Evolutionary conservation across 495 filamentous ascomycete species (phyloP), one percentile per base, ranked within the genome.

Genomic region (Acidiella bohemica): DNA sequence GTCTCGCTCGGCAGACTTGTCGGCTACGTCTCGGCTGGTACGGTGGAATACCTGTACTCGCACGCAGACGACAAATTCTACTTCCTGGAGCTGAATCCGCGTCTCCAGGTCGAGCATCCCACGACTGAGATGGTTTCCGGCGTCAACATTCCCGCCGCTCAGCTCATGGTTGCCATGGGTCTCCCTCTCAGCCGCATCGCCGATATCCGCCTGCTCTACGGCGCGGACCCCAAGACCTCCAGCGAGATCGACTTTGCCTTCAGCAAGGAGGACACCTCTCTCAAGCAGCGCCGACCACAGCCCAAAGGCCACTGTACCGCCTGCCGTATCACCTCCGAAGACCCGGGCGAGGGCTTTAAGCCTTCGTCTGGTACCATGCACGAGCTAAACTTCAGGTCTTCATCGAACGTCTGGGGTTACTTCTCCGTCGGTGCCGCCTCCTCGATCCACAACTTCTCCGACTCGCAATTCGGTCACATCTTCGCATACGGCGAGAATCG

Each of bases 41-140:
- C 90, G 12, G 90, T 99, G 29, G 90, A 99, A 64, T 99, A 99
- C 62, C 78, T 99, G 26, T 99, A 99, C 70, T 96, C 92, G 35
- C 88, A 99, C 59, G 71, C 85, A 4, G 90, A 99, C 40, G 87
- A 94, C 71, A 86, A 93, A 62, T 99, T 96, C 72, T 99, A 96
- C 72, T 99, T 99, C 70, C 65, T 97, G 42, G 90, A 97, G 64
- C 67, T 97, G 56, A 97, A 97, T 67, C 90, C 90, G 18, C 80
- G 90, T 79, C 74, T 97, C 32, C 90, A 97, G 67, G 90, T 97
- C 61, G 90, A 97, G 74, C 90, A 99, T 64, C 90, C 90, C 32
- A 96, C 92, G 21, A 99, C 90, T 6, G 90, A 99, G 59, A 99
- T 99, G 90, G 90, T 99, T 37, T 90, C 76, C 55, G 92, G 90